phyloP scores from a whole-genome alignment of 1,284 basidiomycete genomes.

The Ustilago nuda region DNA sequence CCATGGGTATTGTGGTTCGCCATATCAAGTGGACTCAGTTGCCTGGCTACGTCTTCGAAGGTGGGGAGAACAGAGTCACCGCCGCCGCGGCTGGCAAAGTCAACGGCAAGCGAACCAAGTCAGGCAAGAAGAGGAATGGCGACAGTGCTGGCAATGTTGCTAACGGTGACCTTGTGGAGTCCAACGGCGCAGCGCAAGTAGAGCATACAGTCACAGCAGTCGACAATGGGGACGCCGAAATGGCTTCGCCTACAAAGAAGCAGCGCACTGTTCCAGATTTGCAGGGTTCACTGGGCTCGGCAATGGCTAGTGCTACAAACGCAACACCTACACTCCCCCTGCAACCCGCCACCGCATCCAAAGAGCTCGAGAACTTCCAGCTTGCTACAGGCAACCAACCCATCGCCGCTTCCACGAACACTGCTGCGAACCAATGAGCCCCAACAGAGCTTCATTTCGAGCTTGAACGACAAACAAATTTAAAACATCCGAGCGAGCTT shows the following conservation, averaged over 20 bases:
- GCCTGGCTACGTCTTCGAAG: constrained; percentile 83
- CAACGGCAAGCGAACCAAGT: constrained; percentile 81
- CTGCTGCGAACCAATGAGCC: constrained; percentile 36
- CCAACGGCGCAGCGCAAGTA: constrained; percentile 19
- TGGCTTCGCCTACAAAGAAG: constrained; percentile 51
- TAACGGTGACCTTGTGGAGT: neutral
- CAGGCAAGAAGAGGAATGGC: constrained; percentile 73
- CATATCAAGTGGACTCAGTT: constrained; percentile 90
- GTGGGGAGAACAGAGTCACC: constrained; percentile 70
- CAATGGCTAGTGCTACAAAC: neutral
- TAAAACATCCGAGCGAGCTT: neutral
- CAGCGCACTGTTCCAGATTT: constrained; percentile 26
- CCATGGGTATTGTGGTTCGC: constrained; percentile 93
- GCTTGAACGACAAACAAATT: neutral
- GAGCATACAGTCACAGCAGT: constrained; percentile 21
- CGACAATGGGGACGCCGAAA: constrained; percentile 36
- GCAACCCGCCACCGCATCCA: constrained; percentile 41
- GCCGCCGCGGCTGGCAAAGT: constrained; percentile 77
- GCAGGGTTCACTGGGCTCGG: neutral
- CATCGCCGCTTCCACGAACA: constrained; percentile 40
- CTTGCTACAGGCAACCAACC: constrained; percentile 51
- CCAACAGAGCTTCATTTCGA: neutral
- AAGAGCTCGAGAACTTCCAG: constrained; percentile 53
- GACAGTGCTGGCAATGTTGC: constrained; percentile 8
- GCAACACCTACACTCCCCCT: constrained; percentile 45